Evolutionary conservation across 371 early-diverging fungal genomes (phyloP), one percentile per base, ranked within the genome.

Genomic region (Lichtheimia ramosa): DNA sequence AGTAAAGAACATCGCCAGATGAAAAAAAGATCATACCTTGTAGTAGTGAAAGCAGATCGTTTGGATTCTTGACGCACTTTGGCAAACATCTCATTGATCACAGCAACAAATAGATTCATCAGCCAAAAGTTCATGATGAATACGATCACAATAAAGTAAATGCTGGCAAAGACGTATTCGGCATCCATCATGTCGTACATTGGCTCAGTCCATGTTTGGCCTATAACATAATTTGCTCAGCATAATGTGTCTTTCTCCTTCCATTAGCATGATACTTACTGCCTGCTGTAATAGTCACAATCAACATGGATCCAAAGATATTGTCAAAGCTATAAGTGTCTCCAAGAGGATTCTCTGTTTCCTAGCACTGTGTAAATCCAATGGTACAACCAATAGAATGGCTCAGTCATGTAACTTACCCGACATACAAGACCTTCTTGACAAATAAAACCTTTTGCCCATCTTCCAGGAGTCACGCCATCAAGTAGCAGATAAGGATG

Each of bases 151-250:
- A 86, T 72, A 66, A 86, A 89, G 60, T 86, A 89, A 28, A 84
- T 28, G 48, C 83, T 67, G 3, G 86, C 78, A 65, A 77, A 71
- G 3, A 66, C 56, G 55, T 83, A 85, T 52, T 86, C 86, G 3
- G 86, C 80, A 62, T 85, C 85, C 86, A 88, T 88, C 68, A 82
- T 75, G 20, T 66, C 70, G 65, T 88, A 89, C 87, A 88, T 86
- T 59, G 84, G 56, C 63, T 85, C 87, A 3, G 88, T 84, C 88
- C 87, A 89, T 24, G 84, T 83, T 68, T 88, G 87, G 42, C 74
- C 86, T 83, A 63, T 34, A 51, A 1, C n/a, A 34, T 8, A 12
- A 24, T 6, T 21, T n/a, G 21, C 21, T 15, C 14, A 18, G 25
- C 24, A 12, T n/a, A 16, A 15, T 34, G 18, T n/a, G n/a, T n/a